Base-by-base conservation (phyloP, 2,329 filamentous ascomycete genomes). In the Cladosporium sp. region DNA sequence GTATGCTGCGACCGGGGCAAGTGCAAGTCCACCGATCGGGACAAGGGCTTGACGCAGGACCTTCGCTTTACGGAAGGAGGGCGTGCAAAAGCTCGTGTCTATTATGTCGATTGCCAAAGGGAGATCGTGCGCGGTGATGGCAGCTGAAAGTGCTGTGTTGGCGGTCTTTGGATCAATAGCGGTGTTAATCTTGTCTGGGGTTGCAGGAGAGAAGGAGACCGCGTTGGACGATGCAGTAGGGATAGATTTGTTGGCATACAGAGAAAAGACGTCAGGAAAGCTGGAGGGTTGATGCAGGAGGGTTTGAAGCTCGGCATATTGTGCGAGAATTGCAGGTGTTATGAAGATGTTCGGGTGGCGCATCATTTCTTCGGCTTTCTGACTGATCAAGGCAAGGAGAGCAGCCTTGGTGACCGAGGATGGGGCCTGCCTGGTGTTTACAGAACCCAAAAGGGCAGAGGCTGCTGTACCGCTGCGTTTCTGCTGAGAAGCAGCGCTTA, bases 241-340 rank as follows among this genome's bases (percentile, higher is more conserved):
- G 57, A 83, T 75, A 9, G 88, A 86, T 70, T 97, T 98, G 61
- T 82, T 81, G 45, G 89, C 88, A 68, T 92, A 97, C 49, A 96
- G 77, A 52, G 84, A 75, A 64, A 98, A 86, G 40, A 90, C 82
- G 55, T 85, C 80, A 6, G 92, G 89, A 57, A 97, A 81, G 42
- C 87, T 84, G 58, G 88, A 82, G 2, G 89, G 84, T 53, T 80
- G 83, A 56, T 83, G 80, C 41, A 97, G 79, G 9, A 84, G 77
- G 28, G 84, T 77, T 68, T 95, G 89, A 42, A 89, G 82, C 35
- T 81, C 77, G 56, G 95, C 84, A 69, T 96, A 97, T 60, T 80
- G 70, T 53, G 80, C 75, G 37, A 97, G 80, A 33, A 92, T 74
- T 31, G 79, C 74, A 8, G 85, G 82, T 4, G 87, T 87, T 65